These are phyloP conservation scores for Xerocomus potaroensis DNA, from an alignment of 768 basidiomycete species.

Conservation along the genomic window DNA sequence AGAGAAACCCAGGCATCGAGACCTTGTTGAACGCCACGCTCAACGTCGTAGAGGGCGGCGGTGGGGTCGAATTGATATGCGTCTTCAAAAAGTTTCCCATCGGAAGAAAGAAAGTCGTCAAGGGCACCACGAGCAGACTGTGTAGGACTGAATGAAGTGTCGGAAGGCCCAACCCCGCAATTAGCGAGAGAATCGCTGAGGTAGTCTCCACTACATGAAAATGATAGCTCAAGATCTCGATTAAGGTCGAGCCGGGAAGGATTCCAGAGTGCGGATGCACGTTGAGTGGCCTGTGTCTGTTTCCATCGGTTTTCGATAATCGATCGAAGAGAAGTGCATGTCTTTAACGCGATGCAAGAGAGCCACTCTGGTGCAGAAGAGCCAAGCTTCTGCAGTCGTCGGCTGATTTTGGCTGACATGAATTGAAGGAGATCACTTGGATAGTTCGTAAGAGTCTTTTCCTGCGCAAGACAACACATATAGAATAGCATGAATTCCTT, in stretches of 20 bases:
- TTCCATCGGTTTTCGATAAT: slow-evolving; percentile 35
- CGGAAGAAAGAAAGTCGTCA: slow-evolving; percentile 11
- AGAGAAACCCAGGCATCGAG: slow-evolving; percentile 33
- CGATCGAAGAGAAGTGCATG: slow-evolving; percentile 21
- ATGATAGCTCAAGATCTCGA: slow-evolving; percentile 32
- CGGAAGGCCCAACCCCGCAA: slow-evolving; percentile 3
- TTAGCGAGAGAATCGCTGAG: slow-evolving; percentile 19
- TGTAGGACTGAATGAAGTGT: neutral
- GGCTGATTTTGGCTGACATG: neutral
- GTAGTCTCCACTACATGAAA: slow-evolving; percentile 28
- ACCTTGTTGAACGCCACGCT: slow-evolving; percentile 26
- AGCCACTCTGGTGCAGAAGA: neutral
- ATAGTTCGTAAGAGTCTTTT: slow-evolving; percentile 11
- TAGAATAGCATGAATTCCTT: slow-evolving; percentile 48
- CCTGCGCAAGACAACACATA: slow-evolving; percentile 24
- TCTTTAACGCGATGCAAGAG: slow-evolving; percentile 4
- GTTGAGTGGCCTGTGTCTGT: slow-evolving; percentile 23
- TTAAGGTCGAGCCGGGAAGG: slow-evolving; percentile 26
- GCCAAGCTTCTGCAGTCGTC: neutral
- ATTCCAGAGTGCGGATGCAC: slow-evolving; percentile 25
- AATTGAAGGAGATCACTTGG: slow-evolving; percentile 26
- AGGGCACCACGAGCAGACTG: slow-evolving; percentile 7
- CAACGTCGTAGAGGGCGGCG: slow-evolving; percentile 35
- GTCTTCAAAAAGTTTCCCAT: slow-evolving; percentile 10
- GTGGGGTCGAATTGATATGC: slow-evolving; percentile 6